These are phyloP conservation scores for Paraleonurus japonicus DNA, from an alignment of 257 asterid species.

Conservation along the genomic window DNA sequence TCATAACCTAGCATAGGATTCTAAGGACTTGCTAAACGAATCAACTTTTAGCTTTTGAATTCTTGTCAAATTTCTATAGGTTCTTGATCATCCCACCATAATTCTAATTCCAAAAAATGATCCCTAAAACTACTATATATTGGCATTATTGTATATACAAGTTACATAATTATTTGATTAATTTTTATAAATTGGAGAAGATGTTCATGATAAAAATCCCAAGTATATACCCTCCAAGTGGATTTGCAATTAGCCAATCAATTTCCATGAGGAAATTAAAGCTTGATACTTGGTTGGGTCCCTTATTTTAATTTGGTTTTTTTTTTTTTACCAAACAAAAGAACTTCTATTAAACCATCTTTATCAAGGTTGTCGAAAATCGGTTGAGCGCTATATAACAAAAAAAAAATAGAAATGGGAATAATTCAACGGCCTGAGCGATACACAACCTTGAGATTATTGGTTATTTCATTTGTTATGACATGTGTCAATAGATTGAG, in stretches of 20 bases:
- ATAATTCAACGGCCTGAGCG: no score
- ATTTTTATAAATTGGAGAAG: background rate
- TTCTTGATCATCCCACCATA: constrained; percentile 15
- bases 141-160: background rate
- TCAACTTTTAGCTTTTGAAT: constrained; percentile 22
- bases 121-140: constrained; percentile 4
- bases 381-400: no score
- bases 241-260: constrained; percentile 5
- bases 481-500: no score
- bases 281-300: background rate
- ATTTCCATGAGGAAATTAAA: background rate
- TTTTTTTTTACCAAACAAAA: no score
- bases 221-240: constrained; percentile 18
- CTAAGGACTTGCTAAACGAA: constrained; percentile 29
- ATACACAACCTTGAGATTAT: no score
- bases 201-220: background rate
- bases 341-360: no score
- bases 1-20: constrained; percentile 44
- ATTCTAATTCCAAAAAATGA: background rate
- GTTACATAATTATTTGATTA: background rate
- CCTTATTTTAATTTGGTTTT: no score
- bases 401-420: no score
- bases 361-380: no score
- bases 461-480: no score
- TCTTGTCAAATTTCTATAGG: constrained; percentile 18